phyloP scores from a whole-genome alignment of 352 stramenopile species.

The Globisporangium takayamanum region DNA sequence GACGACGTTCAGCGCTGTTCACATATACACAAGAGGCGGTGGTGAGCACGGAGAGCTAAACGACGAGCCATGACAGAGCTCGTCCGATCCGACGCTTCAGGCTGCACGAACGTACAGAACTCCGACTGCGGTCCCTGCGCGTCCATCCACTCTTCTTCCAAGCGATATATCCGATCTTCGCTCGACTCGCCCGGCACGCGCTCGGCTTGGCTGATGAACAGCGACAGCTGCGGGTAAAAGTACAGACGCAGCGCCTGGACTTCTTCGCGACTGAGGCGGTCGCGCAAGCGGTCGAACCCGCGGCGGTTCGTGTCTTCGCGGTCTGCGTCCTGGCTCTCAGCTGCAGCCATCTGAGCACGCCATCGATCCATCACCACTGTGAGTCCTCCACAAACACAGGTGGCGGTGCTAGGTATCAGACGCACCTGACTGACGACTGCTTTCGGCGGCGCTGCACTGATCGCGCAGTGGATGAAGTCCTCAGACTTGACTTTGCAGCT shows the following conservation, averaged over 20 bases:
- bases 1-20: conserved; percentile 71
- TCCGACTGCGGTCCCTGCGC: conserved; percentile 81
- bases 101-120: conserved; percentile 49
- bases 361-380: background rate
- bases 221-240: conserved; percentile 83
- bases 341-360: conserved; percentile 17
- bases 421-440: conserved; percentile 67
- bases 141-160: conserved; percentile 88
- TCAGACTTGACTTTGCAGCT: conserved; percentile 74
- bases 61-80: background rate
- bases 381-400: background rate
- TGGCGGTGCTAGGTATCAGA: too few species aligned
- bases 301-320: conserved; percentile 54
- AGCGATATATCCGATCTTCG: conserved; percentile 83
- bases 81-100: background rate
- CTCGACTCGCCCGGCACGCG: conserved; percentile 67
- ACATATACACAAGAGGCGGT: background rate
- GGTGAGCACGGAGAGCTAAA: background rate
- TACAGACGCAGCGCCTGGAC: conserved; percentile 80
- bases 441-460: conserved; percentile 74
- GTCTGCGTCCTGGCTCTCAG: conserved; percentile 19
- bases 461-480: conserved; percentile 85
- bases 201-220: conserved; percentile 79
- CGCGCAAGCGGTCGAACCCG: conserved; percentile 74
- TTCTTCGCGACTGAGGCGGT: conserved; percentile 79